Conservation (phyloP, 495 filamentous ascomycete species). For the Talaromyces wortmannii region DNA sequence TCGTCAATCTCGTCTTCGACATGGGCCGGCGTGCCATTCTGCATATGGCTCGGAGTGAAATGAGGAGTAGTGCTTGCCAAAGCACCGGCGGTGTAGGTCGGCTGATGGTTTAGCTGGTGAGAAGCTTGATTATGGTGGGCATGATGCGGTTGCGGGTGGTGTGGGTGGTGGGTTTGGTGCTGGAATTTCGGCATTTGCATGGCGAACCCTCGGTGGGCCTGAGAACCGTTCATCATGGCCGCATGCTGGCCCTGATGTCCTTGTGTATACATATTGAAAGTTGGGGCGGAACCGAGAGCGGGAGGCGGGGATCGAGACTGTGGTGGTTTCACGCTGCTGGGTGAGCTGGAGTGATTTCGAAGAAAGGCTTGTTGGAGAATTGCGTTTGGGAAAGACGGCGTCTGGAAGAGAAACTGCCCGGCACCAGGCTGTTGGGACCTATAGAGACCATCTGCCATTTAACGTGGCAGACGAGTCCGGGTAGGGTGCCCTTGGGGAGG, state of each 20-base stretch:
- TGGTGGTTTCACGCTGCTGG: conserved; percentile 42
- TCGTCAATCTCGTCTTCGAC: conserved; percentile 51
- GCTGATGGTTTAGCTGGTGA: conserved; percentile 66
- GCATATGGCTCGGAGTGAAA: conserved; percentile 64
- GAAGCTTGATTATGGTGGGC: conserved; percentile 64
- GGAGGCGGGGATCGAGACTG: conserved; percentile 63
- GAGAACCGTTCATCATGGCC: conserved; percentile 58
- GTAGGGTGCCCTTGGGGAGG: conserved; percentile 21
- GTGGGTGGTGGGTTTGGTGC: conserved; percentile 63
- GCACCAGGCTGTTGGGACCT: conserved; percentile 67
- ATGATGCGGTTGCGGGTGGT: conserved; percentile 67
- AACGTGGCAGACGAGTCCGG: conserved; percentile 44
- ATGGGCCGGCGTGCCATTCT: conserved; percentile 62
- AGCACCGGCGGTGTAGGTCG: conserved; percentile 69
- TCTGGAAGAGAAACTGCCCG: conserved; percentile 55
- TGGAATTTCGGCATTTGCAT: conserved; percentile 67
- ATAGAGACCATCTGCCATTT: conserved; percentile 83
- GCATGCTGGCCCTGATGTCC: conserved; percentile 76
- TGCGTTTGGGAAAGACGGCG: conserved; percentile 34
- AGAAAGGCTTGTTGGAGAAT: conserved; percentile 40
- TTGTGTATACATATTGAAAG: conserved; percentile 77
- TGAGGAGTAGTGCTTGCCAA: conserved; percentile 67
- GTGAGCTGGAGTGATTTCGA: conserved; percentile 51
- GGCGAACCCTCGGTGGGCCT: conserved; percentile 53
- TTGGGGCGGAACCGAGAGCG: conserved; percentile 57